Conservation (phyloP, 768 basidiomycete genomes). For the Leccinum broughii region DNA sequence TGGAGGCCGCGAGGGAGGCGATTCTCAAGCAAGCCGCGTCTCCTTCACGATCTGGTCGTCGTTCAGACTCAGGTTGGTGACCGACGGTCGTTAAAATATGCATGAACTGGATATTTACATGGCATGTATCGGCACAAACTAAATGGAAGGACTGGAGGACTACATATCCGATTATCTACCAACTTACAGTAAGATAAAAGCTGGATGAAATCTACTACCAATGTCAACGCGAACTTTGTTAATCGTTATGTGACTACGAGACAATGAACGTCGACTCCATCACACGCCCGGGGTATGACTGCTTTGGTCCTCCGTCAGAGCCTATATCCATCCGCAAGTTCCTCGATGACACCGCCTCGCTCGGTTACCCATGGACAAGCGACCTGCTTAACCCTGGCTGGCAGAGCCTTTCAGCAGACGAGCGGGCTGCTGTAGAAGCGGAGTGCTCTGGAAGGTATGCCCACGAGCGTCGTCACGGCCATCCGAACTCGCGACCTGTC, state of each 20-base stretch:
- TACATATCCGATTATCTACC: too few relatives aligned
- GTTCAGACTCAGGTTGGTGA: conserved; percentile 13
- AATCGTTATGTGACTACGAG: not conserved
- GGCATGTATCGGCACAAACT: conserved; percentile 29
- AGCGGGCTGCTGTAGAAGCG: conserved; percentile 33
- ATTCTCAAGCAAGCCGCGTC: conserved; percentile 61
- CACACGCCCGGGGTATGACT: conserved; percentile 40
- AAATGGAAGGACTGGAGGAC: conserved; percentile 5
- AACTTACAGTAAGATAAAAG: too few relatives aligned
- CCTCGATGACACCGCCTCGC: conserved; percentile 33
- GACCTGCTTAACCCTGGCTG: conserved; percentile 22
- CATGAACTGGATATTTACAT: conserved; percentile 23
- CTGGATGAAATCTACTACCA: too few relatives aligned
- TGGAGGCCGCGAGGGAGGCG: conserved; percentile 73
- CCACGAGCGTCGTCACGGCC: not conserved
- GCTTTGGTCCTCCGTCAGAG: conserved; percentile 67
- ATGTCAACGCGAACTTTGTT: too few relatives aligned
- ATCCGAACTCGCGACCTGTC: not conserved
- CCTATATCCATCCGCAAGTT: conserved; percentile 49
- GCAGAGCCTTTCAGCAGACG: conserved; percentile 27
- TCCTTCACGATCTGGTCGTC: conserved; percentile 21
- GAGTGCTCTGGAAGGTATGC: conserved; percentile 45
- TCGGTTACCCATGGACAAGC: conserved; percentile 9
- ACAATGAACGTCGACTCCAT: conserved; percentile 25
- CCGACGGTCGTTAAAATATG: not conserved